Base-by-base conservation (phyloP, 768 basidiomycete genomes). In the Boletus sp. region DNA sequence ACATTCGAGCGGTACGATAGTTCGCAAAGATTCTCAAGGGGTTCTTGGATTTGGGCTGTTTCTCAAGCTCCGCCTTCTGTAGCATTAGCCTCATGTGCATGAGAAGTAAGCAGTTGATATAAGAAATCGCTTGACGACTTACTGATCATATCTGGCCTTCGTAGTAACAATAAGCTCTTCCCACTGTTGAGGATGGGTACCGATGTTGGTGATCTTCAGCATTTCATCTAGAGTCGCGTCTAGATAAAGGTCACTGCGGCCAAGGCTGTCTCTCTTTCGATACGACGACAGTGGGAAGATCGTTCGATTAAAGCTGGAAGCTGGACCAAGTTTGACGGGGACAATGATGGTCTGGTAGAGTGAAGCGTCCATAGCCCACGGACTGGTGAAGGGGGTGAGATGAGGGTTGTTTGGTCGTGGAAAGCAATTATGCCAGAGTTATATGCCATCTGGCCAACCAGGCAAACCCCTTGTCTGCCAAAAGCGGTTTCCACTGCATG, bases 201-300 rank as follows among this genome's bases (percentile, higher is more conserved):
- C 29, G 12, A 57, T 48, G 0, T 49, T 15, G 2, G 2, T 3
- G 3, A 60, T 60, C 40, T 6, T 60, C 10, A 56, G 8, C 15
- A 62, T 30, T 47, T 62, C 59, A 5, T 53, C 54, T 2, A 61
- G 32, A 6, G 60, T 60, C 4, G 51, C 55, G 15, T 59, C 54
- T 8, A 62, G 55, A 37, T 24, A 47, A 10, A 54, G 15, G 7
- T 57, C 40, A 14, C 42, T 36, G 41, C 24, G 24, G 24, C 28
- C 30, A 30, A 64, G 28, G 0, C 14, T 35, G 14, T 29, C 41
- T 44, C n/a, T 56, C 17, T 39, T 46, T 15, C 1, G 29, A 46
- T 32, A 50, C 18, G 35, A 44, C 18, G 18, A 45, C 8, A 58
- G n/a, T n/a, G 64, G 63, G 17, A 58, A 64, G 7, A 64, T 36